Evolutionary conservation across 2,329 filamentous ascomycete genomes (phyloP).

Genomic region (Arthrobotrys sphaeroides): DNA sequence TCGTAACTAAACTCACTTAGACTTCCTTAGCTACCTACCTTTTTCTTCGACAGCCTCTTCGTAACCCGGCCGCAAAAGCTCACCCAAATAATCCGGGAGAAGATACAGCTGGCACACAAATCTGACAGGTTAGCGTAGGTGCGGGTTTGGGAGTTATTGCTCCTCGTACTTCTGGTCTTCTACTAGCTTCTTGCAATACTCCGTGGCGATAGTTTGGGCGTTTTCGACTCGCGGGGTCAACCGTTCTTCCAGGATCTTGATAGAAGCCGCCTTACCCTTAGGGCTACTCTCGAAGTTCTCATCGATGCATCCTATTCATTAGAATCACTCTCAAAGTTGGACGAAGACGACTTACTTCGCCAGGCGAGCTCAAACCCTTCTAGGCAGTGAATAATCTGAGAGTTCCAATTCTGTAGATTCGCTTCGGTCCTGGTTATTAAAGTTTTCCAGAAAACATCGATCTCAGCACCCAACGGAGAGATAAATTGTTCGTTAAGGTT

Average conservation of each 20-base stretch:
- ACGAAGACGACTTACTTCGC: not conserved
- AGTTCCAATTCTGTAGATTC: not conserved
- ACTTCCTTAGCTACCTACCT: not conserved
- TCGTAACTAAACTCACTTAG: not conserved
- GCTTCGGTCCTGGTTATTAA: not conserved
- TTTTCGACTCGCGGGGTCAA: not conserved
- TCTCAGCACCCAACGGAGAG: not conserved
- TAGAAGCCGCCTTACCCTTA: not conserved
- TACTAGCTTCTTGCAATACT: not conserved
- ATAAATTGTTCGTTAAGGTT: constrained; percentile 7
- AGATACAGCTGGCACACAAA: not conserved
- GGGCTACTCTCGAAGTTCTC: constrained; percentile 1
- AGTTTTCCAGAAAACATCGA: not conserved
- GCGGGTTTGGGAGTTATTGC: too few relatives aligned
- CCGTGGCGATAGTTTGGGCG: not conserved
- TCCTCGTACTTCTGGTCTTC: not conserved
- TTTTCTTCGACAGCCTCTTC: not conserved
- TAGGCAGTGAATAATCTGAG: not conserved
- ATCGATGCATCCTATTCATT: not conserved
- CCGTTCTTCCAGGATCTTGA: not conserved
- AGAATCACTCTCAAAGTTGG: not conserved
- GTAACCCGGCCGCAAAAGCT: not conserved
- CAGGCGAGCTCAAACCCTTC: not conserved
- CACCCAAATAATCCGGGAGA: not conserved
- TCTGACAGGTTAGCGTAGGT: too few relatives aligned